Conservation (phyloP, 2,329 filamentous ascomycete genomes). For the Monilinia fructigena region DNA sequence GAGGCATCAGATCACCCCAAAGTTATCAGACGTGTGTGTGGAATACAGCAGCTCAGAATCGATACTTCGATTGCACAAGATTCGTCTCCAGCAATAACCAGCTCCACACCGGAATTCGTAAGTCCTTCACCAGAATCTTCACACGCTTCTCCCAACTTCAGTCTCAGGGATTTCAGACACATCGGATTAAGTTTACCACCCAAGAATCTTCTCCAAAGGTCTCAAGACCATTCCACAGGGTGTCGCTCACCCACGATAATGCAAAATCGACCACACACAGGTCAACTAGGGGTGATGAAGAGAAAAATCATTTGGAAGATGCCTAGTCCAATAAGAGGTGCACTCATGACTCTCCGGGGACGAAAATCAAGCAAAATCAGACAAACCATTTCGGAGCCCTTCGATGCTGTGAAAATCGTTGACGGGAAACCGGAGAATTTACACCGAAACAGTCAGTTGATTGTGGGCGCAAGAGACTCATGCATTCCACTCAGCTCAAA, state of each 20-base stretch:
- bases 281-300: neutral
- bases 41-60: neutral
- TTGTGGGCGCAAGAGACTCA: neutral
- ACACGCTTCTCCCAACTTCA: neutral
- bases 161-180: neutral
- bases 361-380: neutral
- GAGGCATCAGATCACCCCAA: neutral
- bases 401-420: neutral
- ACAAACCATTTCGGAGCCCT: neutral
- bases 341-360: neutral
- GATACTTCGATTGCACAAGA: neutral
- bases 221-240: neutral
- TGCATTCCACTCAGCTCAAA: slow-evolving; percentile 5
- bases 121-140: neutral
- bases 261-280: neutral
- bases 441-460: neutral
- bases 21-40: neutral
- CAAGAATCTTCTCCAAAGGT: neutral
- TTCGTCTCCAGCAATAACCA: neutral
- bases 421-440: neutral
- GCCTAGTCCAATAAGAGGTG: neutral
- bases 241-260: neutral
- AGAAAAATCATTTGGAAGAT: slow-evolving; percentile 4
- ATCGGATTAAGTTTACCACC: neutral
- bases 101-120: neutral